Base-by-base conservation (phyloP, 2,329 filamentous ascomycete species). In the Microdochium nivale region DNA sequence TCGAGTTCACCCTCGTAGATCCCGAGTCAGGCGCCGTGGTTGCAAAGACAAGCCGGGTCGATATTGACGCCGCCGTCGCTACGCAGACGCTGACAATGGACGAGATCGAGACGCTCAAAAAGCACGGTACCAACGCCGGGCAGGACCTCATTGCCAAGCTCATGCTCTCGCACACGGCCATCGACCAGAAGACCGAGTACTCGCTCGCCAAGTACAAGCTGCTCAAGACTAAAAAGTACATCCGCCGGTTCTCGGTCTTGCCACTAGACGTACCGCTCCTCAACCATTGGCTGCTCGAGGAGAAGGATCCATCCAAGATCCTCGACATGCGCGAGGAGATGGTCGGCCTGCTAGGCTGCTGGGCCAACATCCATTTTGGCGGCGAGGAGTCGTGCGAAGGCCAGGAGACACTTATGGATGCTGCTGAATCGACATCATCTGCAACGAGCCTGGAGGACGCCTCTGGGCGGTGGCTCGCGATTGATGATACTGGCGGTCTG, bases 131-230 rank as follows among this genome's bases (percentile, higher is more conserved):
- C 3, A 85, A 85, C 4, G 88, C 89, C 0, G 92, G 91, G 13
- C 87, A 88, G 65, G 91, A 95, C 49, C 80, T 99, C 48, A 94
- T 99, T 56, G 86, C 88, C n/a, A 95, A 91, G 70, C 83, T 99
- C 25, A 80, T 99, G 68, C 79, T 90, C 27, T 94, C 90, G 44
- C 94, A 99, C 68, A 85, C 88, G 19, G 88, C 86, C 1, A 78
- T 99, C 44, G 90, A 95, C 59, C 87, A 97, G 71, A 99, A 99
- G 76, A 97, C 94, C 0, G 79, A 84, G 0, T 99, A 95, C 63
- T 95, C 90, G 2, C 75, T 96, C 53, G 91, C 92, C 44, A 99
- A 99, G 68, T 99, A 99, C 70, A 96, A 94, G 62, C 74, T 97
- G 19, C 78, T 95, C 47, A 99, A 99, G 73, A 87, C 88, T 57